phyloP scores from a whole-genome alignment of 257 asterid species.

The Euphrasia confusa region DNA sequence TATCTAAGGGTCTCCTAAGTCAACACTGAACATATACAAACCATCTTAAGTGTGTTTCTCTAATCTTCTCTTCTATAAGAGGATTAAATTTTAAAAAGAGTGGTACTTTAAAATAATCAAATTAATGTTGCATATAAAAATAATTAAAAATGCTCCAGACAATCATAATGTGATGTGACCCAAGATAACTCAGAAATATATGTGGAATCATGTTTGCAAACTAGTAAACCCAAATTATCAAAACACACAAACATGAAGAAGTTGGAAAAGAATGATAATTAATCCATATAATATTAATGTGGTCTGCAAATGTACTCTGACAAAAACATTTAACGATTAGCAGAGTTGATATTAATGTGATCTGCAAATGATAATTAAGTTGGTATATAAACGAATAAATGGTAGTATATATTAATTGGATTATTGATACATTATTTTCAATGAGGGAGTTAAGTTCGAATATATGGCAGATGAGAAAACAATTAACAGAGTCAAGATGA shows the following conservation, averaged over 20 bases:
- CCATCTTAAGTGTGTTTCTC: too few species aligned
- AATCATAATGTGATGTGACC: neutral
- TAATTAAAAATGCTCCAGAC: neutral
- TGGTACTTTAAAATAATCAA: neutral
- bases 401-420: neutral
- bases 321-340: too few species aligned
- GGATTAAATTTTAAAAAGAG: neutral
- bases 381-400: too few species aligned
- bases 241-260: neutral
- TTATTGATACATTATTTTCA: neutral
- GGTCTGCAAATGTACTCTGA: too few species aligned
- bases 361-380: too few species aligned
- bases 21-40: too few species aligned
- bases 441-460: slow-evolving; percentile 6
- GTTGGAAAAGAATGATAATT: too few species aligned
- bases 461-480: slow-evolving; percentile 17
- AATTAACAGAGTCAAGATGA: slow-evolving; percentile 19
- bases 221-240: neutral
- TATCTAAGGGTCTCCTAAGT: too few species aligned
- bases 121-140: neutral
- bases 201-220: neutral
- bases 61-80: too few species aligned
- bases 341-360: too few species aligned
- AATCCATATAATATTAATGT: too few species aligned
- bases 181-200: neutral